Base-by-base conservation (phyloP, 2,329 filamentous ascomycete species). In the Alternaria arborescens region DNA sequence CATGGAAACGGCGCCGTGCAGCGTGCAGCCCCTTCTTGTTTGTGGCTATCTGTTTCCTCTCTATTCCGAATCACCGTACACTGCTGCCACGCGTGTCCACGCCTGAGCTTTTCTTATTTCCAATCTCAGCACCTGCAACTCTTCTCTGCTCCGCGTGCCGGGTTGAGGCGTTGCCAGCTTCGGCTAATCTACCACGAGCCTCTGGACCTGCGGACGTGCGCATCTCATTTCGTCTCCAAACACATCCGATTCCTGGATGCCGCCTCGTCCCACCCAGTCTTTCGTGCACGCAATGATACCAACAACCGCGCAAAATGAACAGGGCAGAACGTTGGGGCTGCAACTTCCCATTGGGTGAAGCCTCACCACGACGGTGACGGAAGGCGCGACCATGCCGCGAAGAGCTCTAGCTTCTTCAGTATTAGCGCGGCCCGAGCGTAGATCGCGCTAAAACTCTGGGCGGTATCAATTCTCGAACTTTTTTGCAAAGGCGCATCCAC, bases 391-490 rank as follows among this genome's bases (percentile, higher is more conserved):
- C 67, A 61, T 61, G 61, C 61, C 46, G 52, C 46, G 30, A 48
- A 50, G 20, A 3, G 46, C 46, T 26, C 32, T 50, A 50, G 46
- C 46, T 38, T 55, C 47, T 60, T 56, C 58, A 20, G 58, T 52
- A 53, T 34, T 53, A 55, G 51, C 38, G 38, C 36, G 59, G 62
- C 38, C 59, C 47, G 41, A 65, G 62, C 67, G 66, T 32, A 44
- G 60, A 60, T 58, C 62, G 44, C 66, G 61, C 65, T 68, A 68
- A 62, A 62, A 55, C 41, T 48, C 67, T 71, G 58, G 72, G 69
- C 70, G 47, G 24, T 46, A 68, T 70, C 62, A 69, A 72, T 71
- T 69, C 65, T 68, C 68, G 43, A 71, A 68, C 64, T 65, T 66
- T 66, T 71, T 66, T 43, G 30, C 54, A 58, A 56, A 58, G 51